A percentile compares a stretch with the other conserved stretches of the same genome.
These are phyloP conservation scores for Paxillus rubicundulus DNA, from an alignment of 768 basidiomycete genomes.

Conservation along the genomic window DNA sequence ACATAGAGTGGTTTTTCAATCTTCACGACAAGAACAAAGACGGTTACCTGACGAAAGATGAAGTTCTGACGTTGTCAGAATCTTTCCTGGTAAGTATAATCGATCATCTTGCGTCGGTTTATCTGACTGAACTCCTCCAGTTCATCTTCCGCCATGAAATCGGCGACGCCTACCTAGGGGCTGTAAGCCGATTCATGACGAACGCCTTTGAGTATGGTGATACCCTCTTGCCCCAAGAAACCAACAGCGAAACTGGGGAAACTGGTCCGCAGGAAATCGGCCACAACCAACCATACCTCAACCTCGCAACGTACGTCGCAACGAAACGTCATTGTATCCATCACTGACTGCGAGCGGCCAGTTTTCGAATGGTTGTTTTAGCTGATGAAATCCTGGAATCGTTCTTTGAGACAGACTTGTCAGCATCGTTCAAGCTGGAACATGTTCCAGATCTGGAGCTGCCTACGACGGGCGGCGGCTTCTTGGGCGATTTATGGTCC, in stretches of 20 bases:
- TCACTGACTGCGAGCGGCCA: constrained; percentile 29
- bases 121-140: constrained; percentile 40
- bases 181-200: constrained; percentile 95
- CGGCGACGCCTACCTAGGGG: constrained; percentile 94
- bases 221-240: constrained; percentile 64
- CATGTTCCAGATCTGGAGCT: constrained; percentile 66
- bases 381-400: constrained; percentile 95
- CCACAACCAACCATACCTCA: constrained; percentile 88
- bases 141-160: constrained; percentile 98
- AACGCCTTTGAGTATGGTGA: constrained; percentile 99
- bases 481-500: constrained; percentile 84
- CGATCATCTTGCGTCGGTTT: neutral
- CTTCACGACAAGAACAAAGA: constrained; percentile 96
- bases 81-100: constrained; percentile 67
- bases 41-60: constrained; percentile 92
- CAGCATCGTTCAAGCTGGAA: constrained; percentile 82
- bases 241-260: constrained; percentile 34
- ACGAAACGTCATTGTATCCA: neutral
- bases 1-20: constrained; percentile 98
- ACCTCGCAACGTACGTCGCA: constrained; percentile 71
- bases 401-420: constrained; percentile 93
- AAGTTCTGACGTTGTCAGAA: constrained; percentile 92
- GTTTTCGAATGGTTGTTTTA: constrained; percentile 98
- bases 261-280: constrained; percentile 49
- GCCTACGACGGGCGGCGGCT: constrained; percentile 53